phyloP scores from a whole-genome alignment of 1,139 yeast species.

The Geotrichum europaeum region DNA sequence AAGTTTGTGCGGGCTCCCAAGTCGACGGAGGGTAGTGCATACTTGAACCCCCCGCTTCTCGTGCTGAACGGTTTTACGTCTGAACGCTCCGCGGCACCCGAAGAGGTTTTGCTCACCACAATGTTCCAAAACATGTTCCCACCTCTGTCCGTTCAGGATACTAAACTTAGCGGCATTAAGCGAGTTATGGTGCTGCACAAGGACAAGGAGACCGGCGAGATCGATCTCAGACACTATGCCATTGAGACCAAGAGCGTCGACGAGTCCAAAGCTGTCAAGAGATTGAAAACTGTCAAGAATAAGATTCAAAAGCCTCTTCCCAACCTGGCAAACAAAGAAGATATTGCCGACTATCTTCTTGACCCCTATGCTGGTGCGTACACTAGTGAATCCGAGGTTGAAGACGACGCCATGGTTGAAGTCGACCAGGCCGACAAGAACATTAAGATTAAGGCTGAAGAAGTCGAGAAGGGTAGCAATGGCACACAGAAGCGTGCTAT shows the following conservation, averaged over 20 bases:
- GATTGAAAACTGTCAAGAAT: constrained; percentile 51
- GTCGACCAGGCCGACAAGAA: constrained; percentile 40
- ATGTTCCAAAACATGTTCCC: constrained; percentile 96
- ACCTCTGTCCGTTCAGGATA: constrained; percentile 78
- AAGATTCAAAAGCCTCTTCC: constrained; percentile 60
- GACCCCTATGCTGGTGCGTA: constrained; percentile 76
- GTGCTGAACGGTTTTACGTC: constrained; percentile 84
- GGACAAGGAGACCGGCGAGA: constrained; percentile 59
- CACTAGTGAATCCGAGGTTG: constrained; percentile 90
- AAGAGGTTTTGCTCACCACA: constrained; percentile 76
- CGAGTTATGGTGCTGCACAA: constrained; percentile 82
- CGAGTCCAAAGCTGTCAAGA: constrained; percentile 72
- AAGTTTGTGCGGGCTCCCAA: constrained; percentile 56
- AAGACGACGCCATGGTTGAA: constrained; percentile 77
- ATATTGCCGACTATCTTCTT: constrained; percentile 75
- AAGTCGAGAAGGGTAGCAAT: constrained; percentile 17
- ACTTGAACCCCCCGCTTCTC: constrained; percentile 74
- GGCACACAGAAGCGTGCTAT: constrained; percentile 73
- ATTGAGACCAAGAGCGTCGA: constrained; percentile 86
- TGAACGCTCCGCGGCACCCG: constrained; percentile 34
- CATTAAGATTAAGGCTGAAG: constrained; percentile 16
- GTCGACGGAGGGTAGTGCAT: constrained; percentile 37
- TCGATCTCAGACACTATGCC: constrained; percentile 85
- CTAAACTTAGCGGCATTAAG: constrained; percentile 66
- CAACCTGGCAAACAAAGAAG: constrained; percentile 58